These are phyloP conservation scores for Cercophora scortea DNA, from an alignment of 495 filamentous ascomycete genomes.

Conservation along the genomic window DNA sequence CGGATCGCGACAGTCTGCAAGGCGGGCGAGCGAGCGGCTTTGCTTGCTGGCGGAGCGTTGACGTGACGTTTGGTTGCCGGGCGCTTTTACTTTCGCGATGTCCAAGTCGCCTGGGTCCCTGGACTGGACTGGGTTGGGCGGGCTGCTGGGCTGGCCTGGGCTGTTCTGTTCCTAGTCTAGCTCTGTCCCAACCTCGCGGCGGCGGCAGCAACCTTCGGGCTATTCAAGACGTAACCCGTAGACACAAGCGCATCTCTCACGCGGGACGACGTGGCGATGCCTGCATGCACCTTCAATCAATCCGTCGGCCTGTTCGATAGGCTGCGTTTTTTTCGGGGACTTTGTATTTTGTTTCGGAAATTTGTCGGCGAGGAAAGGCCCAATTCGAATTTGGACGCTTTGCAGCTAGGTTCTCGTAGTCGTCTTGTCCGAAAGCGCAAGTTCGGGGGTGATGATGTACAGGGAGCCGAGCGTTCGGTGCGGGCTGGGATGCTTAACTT, in stretches of 20 bases:
- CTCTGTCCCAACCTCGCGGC: conserved; percentile 22
- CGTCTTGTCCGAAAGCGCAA: neutral
- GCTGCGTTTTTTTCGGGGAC: too few relatives aligned
- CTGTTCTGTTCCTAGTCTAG: conserved; percentile 3
- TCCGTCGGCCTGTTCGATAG: neutral
- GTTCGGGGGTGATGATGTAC: conserved; percentile 2
- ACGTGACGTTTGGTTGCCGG: too few relatives aligned
- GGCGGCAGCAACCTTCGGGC: conserved; percentile 14
- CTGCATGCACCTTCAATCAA: conserved; percentile 4
- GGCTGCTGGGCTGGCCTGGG: conserved; percentile 15
- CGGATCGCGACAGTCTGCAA: conserved; percentile 3
- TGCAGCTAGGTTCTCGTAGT: too few relatives aligned
- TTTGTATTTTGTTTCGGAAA: too few relatives aligned
- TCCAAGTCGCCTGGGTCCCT: too few relatives aligned
- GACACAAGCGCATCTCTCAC: conserved; percentile 26
- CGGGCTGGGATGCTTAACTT: too few relatives aligned
- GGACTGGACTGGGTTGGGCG: neutral
- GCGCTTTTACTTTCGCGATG: too few relatives aligned
- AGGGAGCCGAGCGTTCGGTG: too few relatives aligned
- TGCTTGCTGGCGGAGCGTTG: too few relatives aligned
- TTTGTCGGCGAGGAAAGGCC: too few relatives aligned
- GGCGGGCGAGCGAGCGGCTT: too few relatives aligned
- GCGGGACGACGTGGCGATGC: conserved; percentile 8
- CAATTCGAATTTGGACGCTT: too few relatives aligned
- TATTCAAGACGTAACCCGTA: conserved; percentile 10